Evolutionary conservation across 2,329 filamentous ascomycete species (phyloP).

Genomic region (Cladophialophora psammophila): DNA sequence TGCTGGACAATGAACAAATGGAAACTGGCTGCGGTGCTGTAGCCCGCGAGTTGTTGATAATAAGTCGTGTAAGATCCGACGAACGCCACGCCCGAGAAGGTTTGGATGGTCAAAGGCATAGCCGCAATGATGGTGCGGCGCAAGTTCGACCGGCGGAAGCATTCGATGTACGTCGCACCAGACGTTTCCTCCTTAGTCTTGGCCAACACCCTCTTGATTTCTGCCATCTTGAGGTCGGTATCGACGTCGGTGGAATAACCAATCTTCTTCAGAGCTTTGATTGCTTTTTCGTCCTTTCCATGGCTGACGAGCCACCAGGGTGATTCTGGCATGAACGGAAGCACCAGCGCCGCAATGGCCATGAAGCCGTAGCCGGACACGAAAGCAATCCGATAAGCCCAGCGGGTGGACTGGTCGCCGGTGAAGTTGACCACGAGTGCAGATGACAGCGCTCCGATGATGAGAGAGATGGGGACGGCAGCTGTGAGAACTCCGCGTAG

Average conservation of each 20-base stretch:
- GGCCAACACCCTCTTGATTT: constrained; percentile 49
- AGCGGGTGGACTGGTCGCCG: constrained; percentile 49
- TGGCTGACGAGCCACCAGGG: constrained; percentile 52
- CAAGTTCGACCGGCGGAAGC: constrained; percentile 44
- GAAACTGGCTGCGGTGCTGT: constrained; percentile 47
- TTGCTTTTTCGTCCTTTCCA: constrained; percentile 45
- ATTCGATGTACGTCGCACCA: constrained; percentile 43
- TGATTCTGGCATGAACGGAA: constrained; percentile 34
- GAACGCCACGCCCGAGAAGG: constrained; percentile 44
- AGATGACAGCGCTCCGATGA: constrained; percentile 50
- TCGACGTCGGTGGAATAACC: constrained; percentile 22
- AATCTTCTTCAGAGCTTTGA: constrained; percentile 45
- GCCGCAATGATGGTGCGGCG: constrained; percentile 53
- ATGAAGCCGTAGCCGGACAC: constrained; percentile 53
- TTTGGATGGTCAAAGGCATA: constrained; percentile 47
- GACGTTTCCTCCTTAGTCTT: constrained; percentile 39
- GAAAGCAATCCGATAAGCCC: constrained; percentile 55
- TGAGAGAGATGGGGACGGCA: constrained; percentile 52
- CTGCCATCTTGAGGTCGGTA: constrained; percentile 30
- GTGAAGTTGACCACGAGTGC: constrained; percentile 50
- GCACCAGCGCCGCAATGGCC: constrained; percentile 37
- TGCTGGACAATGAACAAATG: constrained; percentile 53
- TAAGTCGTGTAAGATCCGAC: constrained; percentile 52
- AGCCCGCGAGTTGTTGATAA: constrained; percentile 52
- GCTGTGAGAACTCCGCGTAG: constrained; percentile 59